Percentiles rank a stretch among this genome's conserved stretches.
Evolutionary conservation across 2,329 filamentous ascomycete genomes (phyloP).

Genomic region (Beauveria australis): DNA sequence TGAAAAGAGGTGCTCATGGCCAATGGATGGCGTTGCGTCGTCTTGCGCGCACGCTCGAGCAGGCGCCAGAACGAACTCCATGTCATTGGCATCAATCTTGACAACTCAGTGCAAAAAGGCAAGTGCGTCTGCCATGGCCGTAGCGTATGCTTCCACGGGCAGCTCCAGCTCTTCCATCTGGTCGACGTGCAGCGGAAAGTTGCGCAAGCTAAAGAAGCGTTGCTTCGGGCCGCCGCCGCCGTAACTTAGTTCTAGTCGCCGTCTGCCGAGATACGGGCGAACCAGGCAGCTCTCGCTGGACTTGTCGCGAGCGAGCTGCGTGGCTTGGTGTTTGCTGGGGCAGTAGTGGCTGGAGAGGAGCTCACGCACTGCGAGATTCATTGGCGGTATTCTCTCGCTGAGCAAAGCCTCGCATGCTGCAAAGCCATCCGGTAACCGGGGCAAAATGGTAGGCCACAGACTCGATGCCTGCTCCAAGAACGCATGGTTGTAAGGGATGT

Average conservation of each 20-base stretch:
- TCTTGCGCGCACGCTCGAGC: background rate
- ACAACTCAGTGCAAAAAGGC: conserved; percentile 42
- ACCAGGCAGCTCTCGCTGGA: conserved; percentile 39
- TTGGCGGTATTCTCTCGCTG: conserved; percentile 21
- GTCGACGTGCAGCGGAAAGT: conserved; percentile 40
- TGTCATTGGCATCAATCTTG: conserved; percentile 40
- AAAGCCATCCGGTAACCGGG: conserved; percentile 2
- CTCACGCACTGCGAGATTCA: conserved; percentile 12
- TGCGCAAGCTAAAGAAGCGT: conserved; percentile 33
- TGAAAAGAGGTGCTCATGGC: background rate
- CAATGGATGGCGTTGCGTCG: background rate
- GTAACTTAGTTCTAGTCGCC: conserved; percentile 10
- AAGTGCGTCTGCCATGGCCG: conserved; percentile 39
- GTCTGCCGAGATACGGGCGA: conserved; percentile 38
- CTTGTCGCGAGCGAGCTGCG: conserved; percentile 14
- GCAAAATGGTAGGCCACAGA: background rate
- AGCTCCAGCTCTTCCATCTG: conserved; percentile 38
- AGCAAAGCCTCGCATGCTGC: conserved; percentile 20
- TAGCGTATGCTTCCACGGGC: conserved; percentile 26
- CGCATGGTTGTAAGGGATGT: background rate
- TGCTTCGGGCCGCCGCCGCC: background rate
- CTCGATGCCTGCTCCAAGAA: background rate
- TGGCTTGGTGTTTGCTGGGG: background rate
- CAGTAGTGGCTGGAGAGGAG: conserved; percentile 17
- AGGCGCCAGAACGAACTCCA: conserved; percentile 45